phyloP scores from a whole-genome alignment of 352 stramenopile species.

The Globisporangium camurandrum region DNA sequence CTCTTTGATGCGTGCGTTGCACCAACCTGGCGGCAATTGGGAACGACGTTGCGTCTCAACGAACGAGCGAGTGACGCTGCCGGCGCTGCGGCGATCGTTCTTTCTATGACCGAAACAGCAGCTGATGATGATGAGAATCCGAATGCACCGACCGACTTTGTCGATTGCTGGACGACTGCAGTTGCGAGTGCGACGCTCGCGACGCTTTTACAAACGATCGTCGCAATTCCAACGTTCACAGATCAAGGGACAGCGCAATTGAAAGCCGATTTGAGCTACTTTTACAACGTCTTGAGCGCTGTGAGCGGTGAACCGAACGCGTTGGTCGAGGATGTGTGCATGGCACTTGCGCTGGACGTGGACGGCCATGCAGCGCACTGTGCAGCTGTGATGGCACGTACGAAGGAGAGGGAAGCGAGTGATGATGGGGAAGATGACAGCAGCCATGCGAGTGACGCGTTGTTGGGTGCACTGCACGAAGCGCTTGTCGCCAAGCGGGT shows the following conservation, averaged over 20 bases:
- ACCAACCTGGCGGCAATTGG: constrained; percentile 42
- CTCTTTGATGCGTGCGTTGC: constrained; percentile 39
- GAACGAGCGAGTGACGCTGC: constrained; percentile 34
- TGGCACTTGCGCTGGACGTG: constrained; percentile 29
- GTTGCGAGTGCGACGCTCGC: constrained; percentile 63
- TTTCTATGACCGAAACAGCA: neutral
- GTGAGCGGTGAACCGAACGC: constrained; percentile 54
- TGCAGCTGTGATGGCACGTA: constrained; percentile 19
- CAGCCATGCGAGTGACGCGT: neutral
- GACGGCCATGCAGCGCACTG: constrained; percentile 23
- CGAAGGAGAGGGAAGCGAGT: too few species aligned
- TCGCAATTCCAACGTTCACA: constrained; percentile 52
- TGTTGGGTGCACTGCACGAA: too few species aligned
- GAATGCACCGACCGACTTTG: constrained; percentile 42
- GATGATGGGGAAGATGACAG: too few species aligned
- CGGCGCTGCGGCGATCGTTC: constrained; percentile 10
- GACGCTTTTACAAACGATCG: constrained; percentile 38
- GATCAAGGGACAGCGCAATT: constrained; percentile 52
- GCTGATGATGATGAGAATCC: too few species aligned
- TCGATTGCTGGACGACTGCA: constrained; percentile 67
- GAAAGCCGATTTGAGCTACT: constrained; percentile 65
- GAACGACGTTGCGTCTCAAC: constrained; percentile 34
- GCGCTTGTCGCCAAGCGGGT: too few species aligned
- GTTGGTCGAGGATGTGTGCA: constrained; percentile 37
- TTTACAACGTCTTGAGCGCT: constrained; percentile 72